Evolutionary conservation across 257 asterid species (phyloP).

Genomic region (Marsdenia floribunda): DNA sequence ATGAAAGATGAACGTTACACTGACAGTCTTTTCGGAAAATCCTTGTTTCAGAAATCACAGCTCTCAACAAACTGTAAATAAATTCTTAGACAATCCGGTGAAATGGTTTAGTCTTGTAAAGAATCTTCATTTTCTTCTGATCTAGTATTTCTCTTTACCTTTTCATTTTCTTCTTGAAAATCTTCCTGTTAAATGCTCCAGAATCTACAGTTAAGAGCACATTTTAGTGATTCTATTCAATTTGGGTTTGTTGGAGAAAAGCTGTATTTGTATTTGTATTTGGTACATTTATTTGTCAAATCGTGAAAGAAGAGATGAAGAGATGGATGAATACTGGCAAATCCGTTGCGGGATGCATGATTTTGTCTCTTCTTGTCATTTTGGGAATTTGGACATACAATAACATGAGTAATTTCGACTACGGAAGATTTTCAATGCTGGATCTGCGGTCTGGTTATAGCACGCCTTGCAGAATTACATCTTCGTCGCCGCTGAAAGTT

Average conservation of each 20-base stretch:
- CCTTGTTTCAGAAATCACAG: neutral
- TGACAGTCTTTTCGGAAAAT: neutral
- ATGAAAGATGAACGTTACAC: too few species aligned
- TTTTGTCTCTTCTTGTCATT: slow-evolving; percentile 1
- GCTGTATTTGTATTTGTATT: neutral
- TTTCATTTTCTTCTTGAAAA: neutral
- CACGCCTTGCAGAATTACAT: slow-evolving; percentile 19
- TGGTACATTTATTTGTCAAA: neutral
- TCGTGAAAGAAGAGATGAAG: slow-evolving; percentile 6
- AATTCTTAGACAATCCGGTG: neutral
- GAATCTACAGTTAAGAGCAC: neutral
- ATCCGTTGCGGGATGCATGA: slow-evolving; percentile 5
- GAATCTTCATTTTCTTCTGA: slow-evolving; percentile 5
- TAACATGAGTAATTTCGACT: slow-evolving; percentile 18
- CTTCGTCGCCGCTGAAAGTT: slow-evolving; percentile 26
- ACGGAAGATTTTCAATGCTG: slow-evolving; percentile 20
- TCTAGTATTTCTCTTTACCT: slow-evolving; percentile 2
- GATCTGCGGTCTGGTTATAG: slow-evolving; percentile 21
- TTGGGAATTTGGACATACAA: slow-evolving; percentile 12
- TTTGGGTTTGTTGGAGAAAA: neutral
- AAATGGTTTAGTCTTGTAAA: neutral
- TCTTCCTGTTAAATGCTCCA: neutral
- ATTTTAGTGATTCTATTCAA: neutral
- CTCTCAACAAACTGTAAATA: neutral
- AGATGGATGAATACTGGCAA: neutral